Base-by-base conservation (phyloP, 2,329 filamentous ascomycete genomes). In the Fusarium marasasianum region DNA sequence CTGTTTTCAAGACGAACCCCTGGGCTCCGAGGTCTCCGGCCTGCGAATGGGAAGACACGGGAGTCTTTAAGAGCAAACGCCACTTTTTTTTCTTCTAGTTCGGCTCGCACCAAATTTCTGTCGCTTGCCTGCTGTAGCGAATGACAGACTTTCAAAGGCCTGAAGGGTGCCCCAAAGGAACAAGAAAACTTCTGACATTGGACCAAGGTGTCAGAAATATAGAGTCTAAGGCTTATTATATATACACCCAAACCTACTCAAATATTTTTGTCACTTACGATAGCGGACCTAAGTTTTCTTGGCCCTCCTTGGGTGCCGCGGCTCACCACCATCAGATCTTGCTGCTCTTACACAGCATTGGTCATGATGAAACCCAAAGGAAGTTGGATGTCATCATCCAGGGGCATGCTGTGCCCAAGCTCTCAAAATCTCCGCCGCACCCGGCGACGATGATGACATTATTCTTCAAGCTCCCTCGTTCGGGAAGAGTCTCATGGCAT, bases 31-130 rank as follows among this genome's bases (percentile, higher is more conserved):
- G 74, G 72, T 66, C 65, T 78, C 75, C 77, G 77, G 75, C 60
- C 75, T 76, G 45, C 77, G 77, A 78, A 78, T 78, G 67, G 77
- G 77, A 78, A 72, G 63, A 55, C 70, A 57, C 75, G 77, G 75
- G 78, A 50, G 58, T 54, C 51, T 41, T 37, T 38, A 44, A 55
- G 67, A 44, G 53, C 57, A 60, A 58, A 45, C 65, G 69, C 73
- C 74, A 72, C 67, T 44, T 62, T 63, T 63, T 29, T 69, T 41
- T 33, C 63, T 63, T 56, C 37, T 35, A 43, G 56, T 38, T 70
- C 58, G 58, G 56, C 37, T 72, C 44, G 59, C 53, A 64, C 67
- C 71, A 72, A 55, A 50, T 55, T 56, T 69, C 60, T 56, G 18
- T 45, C 43, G 29, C 50, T 55, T 59, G 40, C 62, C 43, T 55